phyloP scores from a whole-genome alignment of 1,139 yeast genomes.

The Schizosaccharomyces versatilis region DNA sequence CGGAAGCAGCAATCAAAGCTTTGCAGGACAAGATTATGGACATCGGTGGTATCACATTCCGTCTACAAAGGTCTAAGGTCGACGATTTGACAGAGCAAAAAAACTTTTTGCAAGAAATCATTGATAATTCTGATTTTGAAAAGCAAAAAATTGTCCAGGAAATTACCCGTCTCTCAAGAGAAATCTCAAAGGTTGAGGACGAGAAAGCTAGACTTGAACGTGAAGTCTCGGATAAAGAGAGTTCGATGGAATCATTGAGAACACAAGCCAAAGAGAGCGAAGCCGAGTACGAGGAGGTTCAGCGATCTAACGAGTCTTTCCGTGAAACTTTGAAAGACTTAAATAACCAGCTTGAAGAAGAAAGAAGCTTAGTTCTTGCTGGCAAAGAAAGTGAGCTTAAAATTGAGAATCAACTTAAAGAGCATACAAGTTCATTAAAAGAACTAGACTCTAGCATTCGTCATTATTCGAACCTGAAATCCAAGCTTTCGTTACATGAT shows the following conservation, averaged over 20 bases:
- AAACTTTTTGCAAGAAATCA: conserved; percentile 37
- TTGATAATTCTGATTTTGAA: conserved; percentile 47
- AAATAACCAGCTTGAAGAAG: background rate
- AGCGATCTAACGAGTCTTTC: conserved; percentile 14
- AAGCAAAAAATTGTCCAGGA: conserved; percentile 32
- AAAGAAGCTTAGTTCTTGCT: conserved; percentile 30
- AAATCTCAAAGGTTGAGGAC: conserved; percentile 18
- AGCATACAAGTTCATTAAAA: conserved; percentile 26
- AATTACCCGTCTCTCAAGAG: conserved; percentile 24
- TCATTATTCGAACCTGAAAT: conserved; percentile 17
- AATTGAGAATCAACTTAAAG: conserved; percentile 41
- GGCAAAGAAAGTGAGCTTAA: conserved; percentile 53
- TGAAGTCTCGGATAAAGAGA: conserved; percentile 18
- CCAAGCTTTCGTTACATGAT: conserved; percentile 11
- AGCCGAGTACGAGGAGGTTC: conserved; percentile 27
- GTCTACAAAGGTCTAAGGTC: conserved; percentile 62
- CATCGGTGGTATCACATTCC: conserved; percentile 73
- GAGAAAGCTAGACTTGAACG: conserved; percentile 20
- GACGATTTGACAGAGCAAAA: conserved; percentile 49
- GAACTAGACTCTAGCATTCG: conserved; percentile 21
- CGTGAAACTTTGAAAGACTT: background rate
- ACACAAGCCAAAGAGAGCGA: conserved; percentile 21
- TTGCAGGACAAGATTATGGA: conserved; percentile 66
- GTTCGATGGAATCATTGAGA: conserved; percentile 19
- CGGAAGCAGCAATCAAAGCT: conserved; percentile 35